Evolutionary conservation across 83 land plant genomes (phyloP).

Genomic region (Picea abies): DNA sequence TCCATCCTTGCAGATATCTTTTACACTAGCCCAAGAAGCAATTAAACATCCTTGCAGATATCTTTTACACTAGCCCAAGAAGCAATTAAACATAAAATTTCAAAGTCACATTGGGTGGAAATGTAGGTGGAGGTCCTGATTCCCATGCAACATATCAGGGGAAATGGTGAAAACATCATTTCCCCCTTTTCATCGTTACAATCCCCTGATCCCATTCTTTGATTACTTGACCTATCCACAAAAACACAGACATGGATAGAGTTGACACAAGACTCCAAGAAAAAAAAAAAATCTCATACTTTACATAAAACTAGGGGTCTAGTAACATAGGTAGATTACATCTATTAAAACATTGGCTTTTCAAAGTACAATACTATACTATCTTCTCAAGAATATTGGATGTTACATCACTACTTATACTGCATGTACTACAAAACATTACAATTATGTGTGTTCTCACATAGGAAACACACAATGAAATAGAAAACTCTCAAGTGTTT

Average conservation of each 20-base stretch:
- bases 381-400: no score
- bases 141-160: conserved; percentile 77
- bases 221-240: conserved; percentile 79
- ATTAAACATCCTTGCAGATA: conserved; percentile 91
- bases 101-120: conserved; percentile 91
- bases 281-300: background rate
- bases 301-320: no score
- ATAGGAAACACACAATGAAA: no score
- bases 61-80: conserved; percentile 92
- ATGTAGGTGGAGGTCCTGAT: conserved; percentile 81
- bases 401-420: no score
- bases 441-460: no score
- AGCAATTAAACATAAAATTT: conserved; percentile 88
- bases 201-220: conserved; percentile 95
- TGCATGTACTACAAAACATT: no score
- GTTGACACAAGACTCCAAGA: background rate
- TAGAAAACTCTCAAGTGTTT: no score
- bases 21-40: conserved; percentile 91
- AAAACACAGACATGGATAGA: background rate
- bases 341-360: no score
- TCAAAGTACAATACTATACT: no score
- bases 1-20: conserved; percentile 95
- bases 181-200: conserved; percentile 94
- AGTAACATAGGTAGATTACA: no score
- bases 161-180: conserved; percentile 87